phyloP scores from a whole-genome alignment of 495 filamentous ascomycete species.

The Acidiella bohemica region DNA sequence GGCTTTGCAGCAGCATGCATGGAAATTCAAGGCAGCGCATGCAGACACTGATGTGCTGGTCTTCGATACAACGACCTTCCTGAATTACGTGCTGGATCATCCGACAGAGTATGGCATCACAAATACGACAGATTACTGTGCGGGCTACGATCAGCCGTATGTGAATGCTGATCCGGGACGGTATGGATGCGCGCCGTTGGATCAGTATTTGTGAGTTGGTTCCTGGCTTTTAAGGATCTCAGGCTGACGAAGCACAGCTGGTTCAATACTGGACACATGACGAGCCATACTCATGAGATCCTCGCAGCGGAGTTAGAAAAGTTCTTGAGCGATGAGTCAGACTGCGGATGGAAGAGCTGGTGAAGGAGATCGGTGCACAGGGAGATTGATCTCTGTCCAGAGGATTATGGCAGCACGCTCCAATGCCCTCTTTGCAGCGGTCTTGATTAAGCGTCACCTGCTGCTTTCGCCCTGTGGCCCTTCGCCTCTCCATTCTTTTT shows the following conservation, averaged over 20 bases:
- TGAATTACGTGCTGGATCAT: conserved; percentile 35
- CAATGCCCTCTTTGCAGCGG: no score
- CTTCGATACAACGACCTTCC: conserved; percentile 34
- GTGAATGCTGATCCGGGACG: conserved; percentile 31
- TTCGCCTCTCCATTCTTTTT: no score
- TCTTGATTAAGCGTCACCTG: no score
- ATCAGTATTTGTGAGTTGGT: conserved; percentile 32
- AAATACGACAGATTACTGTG: conserved; percentile 39
- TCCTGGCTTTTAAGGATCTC: not conserved
- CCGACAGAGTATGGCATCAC: conserved; percentile 33
- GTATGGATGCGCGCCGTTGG: conserved; percentile 37
- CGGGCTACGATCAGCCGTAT: conserved; percentile 37
- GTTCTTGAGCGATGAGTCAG: conserved; percentile 24
- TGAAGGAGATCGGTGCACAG: no score
- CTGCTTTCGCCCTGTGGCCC: no score
- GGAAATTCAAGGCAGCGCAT: conserved; percentile 18
- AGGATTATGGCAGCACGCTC: no score
- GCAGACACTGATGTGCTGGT: conserved; percentile 29
- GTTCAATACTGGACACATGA: conserved; percentile 40
- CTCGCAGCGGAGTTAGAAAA: conserved; percentile 26
- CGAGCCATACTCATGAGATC: conserved; percentile 33
- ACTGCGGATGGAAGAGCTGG: no score
- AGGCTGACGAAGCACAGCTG: conserved; percentile 19
- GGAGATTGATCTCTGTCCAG: no score
- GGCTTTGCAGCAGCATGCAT: conserved; percentile 25